These are phyloP conservation scores for Aspergillus diversus DNA, from an alignment of 495 filamentous ascomycete genomes.

Conservation along the genomic window DNA sequence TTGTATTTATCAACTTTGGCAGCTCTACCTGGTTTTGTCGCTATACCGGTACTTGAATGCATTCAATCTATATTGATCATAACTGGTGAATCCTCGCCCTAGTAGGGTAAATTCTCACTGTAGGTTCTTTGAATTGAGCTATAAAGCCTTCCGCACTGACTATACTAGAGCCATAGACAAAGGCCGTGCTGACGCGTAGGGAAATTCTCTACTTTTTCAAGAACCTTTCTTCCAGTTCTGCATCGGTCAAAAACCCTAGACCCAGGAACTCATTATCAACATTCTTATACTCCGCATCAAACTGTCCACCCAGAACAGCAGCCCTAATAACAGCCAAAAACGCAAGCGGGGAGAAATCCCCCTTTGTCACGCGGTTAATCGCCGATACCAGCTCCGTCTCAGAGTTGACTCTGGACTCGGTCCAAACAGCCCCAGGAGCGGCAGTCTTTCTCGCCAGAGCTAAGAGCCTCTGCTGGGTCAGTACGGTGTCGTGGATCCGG, in stretches of 20 bases:
- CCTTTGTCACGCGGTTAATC: neutral
- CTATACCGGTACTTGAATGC: too few relatives aligned
- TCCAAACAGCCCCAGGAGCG: constrained; percentile 1
- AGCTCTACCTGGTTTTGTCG: too few relatives aligned
- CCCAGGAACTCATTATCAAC: constrained; percentile 17
- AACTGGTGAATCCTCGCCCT: too few relatives aligned
- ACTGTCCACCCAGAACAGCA: constrained; percentile 9
- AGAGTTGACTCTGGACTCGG: neutral
- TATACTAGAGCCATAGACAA: neutral
- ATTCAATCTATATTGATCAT: too few relatives aligned
- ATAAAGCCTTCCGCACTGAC: too few relatives aligned
- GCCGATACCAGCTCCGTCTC: neutral
- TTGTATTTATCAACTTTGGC: too few relatives aligned
- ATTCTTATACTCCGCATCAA: neutral
- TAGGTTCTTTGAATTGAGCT: too few relatives aligned
- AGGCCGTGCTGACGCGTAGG: neutral
- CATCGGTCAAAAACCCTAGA: neutral
- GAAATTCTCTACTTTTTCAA: neutral
- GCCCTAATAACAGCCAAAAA: constrained; percentile 1
- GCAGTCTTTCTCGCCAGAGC: constrained; percentile 8
- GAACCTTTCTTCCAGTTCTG: constrained; percentile 5
- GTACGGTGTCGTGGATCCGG: neutral
- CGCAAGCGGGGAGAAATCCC: neutral
- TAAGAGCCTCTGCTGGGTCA: constrained; percentile 6
- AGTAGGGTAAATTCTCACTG: too few relatives aligned